A percentile compares a stretch with the other conserved stretches of the same genome.
Conservation (phyloP, 2,329 filamentous ascomycete species). For the Pseudogymnoascus sp. region DNA sequence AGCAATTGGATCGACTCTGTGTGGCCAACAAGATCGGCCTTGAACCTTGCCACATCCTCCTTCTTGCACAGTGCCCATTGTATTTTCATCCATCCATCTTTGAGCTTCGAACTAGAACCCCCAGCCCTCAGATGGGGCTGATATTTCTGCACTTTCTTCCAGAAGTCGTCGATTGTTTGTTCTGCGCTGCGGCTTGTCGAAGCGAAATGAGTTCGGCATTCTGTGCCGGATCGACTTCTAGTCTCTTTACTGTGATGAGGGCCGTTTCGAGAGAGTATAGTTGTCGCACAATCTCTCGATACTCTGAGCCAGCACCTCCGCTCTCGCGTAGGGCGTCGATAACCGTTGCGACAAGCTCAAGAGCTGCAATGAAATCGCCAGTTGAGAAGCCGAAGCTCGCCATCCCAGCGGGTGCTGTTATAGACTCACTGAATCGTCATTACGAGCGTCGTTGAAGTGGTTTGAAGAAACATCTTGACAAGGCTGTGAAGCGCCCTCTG, state of each 20-base stretch:
- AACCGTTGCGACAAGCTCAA: constrained; percentile 22
- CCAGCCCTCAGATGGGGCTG: constrained; percentile 20
- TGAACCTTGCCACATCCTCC: constrained; percentile 25
- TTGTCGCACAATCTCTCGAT: constrained; percentile 16
- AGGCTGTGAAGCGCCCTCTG: background rate
- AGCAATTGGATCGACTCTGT: constrained; percentile 25
- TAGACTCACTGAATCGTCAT: background rate
- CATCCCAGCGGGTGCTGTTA: constrained; percentile 17
- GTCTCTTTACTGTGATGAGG: constrained; percentile 23
- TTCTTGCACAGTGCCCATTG: constrained; percentile 25
- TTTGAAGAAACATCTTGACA: background rate
- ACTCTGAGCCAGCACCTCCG: constrained; percentile 11
- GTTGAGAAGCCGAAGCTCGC: constrained; percentile 24
- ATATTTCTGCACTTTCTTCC: constrained; percentile 24
- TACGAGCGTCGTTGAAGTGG: background rate
- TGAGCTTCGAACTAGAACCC: constrained; percentile 14
- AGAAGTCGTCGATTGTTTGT: constrained; percentile 26
- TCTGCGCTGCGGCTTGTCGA: constrained; percentile 20
- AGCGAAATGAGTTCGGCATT: constrained; percentile 21
- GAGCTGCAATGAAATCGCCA: constrained; percentile 25
- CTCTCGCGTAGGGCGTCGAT: constrained; percentile 17
- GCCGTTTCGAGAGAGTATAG: constrained; percentile 23
- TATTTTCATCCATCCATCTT: constrained; percentile 23
- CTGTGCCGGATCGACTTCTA: constrained; percentile 22
- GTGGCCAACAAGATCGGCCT: constrained; percentile 23